Base-by-base conservation (phyloP, 2,329 filamentous ascomycete genomes). In the Fusarium sp. region DNA sequence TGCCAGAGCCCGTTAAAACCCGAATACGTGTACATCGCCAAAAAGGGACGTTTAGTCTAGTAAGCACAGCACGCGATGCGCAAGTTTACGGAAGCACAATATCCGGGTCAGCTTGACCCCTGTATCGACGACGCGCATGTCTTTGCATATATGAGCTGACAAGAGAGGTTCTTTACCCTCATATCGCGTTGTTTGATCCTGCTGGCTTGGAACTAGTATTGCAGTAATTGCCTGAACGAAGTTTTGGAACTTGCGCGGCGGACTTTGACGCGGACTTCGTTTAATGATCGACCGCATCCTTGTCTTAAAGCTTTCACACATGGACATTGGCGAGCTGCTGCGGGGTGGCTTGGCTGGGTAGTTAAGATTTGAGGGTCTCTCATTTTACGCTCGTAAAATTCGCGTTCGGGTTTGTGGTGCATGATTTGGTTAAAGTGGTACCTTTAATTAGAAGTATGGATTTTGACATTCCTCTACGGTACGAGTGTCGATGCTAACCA, bases 281-380 rank as follows among this genome's bases (percentile, higher is more conserved):
- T 28, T 26, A 24, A 44, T 39, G 56, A 66, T 68, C 56, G 21
- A 44, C 51, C 48, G 24, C 20, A 45, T 55, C 34, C 44, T 39
- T 59, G 59, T 48, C 21, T 36, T 10, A n/a, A 36, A n/a, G 9
- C 17, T 17, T n/a, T 36, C 34, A 36, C 36, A 20, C 53, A 38
- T 56, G 46, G 26, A 38, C 28, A 36, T 36, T 36, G 17, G 17
- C 34, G n/a, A 36, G 34, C 34, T 24, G 17, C 23, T 62, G 42
- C 47, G 46, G 55, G 38, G 64, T 53, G 51, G 17, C 5, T 36
- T 36, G 34, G 5, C 34, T 17, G n/a, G 34, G 17, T 36, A 46
- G 26, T n/a, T 45, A 43, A 67, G 43, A 67, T 69, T 56, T 50
- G 50, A 64, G 62, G 53, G 45, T 46, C 45, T 63, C 50, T 69